phyloP scores from a whole-genome alignment of 1,139 yeast species.

The Debaryomyces sp. region DNA sequence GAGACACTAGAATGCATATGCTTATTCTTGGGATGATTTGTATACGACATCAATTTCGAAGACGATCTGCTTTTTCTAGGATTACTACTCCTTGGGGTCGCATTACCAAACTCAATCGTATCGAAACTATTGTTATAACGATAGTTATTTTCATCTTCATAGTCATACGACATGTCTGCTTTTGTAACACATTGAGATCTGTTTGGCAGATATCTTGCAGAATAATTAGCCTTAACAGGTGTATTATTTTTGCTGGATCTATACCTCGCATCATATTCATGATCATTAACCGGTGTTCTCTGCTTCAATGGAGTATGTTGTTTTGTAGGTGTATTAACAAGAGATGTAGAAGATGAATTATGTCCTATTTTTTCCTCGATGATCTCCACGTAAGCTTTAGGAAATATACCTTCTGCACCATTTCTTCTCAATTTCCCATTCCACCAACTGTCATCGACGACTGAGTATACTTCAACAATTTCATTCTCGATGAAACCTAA shows the following conservation, averaged over 20 bases:
- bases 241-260: conserved; percentile 18
- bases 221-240: conserved; percentile 17
- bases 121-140: conserved; percentile 33
- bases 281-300: conserved; percentile 23
- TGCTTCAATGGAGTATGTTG: conserved; percentile 23
- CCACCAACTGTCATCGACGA: conserved; percentile 93
- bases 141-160: conserved; percentile 20
- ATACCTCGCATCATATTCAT: conserved; percentile 13
- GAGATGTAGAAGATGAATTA: conserved; percentile 18
- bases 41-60: conserved; percentile 21
- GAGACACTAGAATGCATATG: conserved; percentile 16
- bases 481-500: conserved; percentile 94
- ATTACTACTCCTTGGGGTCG: conserved; percentile 11
- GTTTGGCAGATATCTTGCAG: conserved; percentile 19
- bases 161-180: conserved; percentile 24
- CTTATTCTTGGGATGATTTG: conserved; percentile 24
- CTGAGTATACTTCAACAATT: conserved; percentile 74
- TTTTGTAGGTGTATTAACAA: conserved; percentile 19
- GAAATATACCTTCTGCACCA: conserved; percentile 83
- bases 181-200: conserved; percentile 17
- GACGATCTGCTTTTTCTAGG: conserved; percentile 21
- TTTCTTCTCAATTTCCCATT: conserved; percentile 81
- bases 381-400: conserved; percentile 79
- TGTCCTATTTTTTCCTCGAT: conserved; percentile 34
- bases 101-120: conserved; percentile 14